Base-by-base conservation (phyloP, 345 rosid genomes). In the Cochlearia excelsa region DNA sequence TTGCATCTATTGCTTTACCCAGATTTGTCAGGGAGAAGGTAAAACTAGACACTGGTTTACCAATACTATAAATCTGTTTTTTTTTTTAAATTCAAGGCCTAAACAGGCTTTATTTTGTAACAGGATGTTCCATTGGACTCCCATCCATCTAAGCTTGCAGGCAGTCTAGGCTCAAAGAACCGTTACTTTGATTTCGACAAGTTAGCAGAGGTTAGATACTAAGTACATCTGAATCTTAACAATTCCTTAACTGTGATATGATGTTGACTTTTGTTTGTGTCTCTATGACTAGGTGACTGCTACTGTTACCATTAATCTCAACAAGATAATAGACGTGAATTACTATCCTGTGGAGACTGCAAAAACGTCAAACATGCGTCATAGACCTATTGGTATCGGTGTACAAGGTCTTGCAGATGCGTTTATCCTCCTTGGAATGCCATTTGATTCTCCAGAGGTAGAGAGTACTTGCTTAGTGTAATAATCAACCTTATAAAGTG, bases 371-470 rank as follows among this genome's bases (percentile, higher is more conserved):
- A 92, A 88, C 71, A 38, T 81, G 42, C 75, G 83, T 43, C 98
- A 92, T 28, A 92, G 96, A 42, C 98, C 98, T 3, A 80, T 92
- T 57, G 96, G 98, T 41, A 88, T 92, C 66, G 98, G 96, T 39
- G 89, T 92, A 28, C 95, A 92, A 75, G 96, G 98, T 63, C 96
- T 92, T 62, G 98, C 98, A 28, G 95, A 91, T 66, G 74, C 95
- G 1, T 88, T 88, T 69, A 88, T 91, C 58, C 82, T 88, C 46
- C 92, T 92, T 30, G 96, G 96, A 52, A 83, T 86, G 96, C 75
- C 95, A 35, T 88, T 86, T 77, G 98, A 88, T 70, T 88, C 98
- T 0, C 80, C 65, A 1, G 95, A 88, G 92, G 98, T 88, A 72
- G 58, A 37, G 23, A 16, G 23, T 16, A 16, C 56, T 70, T 65